Base-by-base conservation (phyloP, 331 rosid genomes). In the Erythrophleum ivorense region DNA sequence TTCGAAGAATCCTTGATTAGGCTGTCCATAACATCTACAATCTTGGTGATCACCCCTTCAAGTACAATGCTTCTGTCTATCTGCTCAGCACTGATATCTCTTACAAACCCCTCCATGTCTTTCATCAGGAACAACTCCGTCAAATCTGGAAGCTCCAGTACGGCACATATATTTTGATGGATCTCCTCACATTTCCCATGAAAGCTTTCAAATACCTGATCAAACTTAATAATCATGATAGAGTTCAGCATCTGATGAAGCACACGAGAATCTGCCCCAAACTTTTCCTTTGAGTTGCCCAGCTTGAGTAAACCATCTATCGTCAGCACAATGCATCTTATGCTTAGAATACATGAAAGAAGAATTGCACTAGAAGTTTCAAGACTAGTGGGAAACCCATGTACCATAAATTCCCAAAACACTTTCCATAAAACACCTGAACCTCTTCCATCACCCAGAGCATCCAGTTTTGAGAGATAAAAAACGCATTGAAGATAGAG, bases 21-120 rank as follows among this genome's bases (percentile, higher is more conserved):
- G 83, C 86, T 77, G 84, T 88, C 91, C 84, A 94, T 79, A 73
- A 84, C 83, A 81, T 91, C 95, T 55, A 88, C 80, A n/a, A 84
- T 85, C 84, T 89, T 91, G 78, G 88, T 87, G 84, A 92, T 85
- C 81, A 92, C 79, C 91, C 94, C 86, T 85, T 94, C 98, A n/a
- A 77, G 88, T 31, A 90, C 81, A 49, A 73, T 77, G 81, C 85
- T 81, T 80, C n/a, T 94, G 89, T 78, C 87, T 81, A 67, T 50
- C 86, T 72, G 89, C 92, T 48, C 84, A 75, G 79, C 85, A 86
- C 89, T 94, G 57, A 88, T 89, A 78, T 90, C 92, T 85, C 85
- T 85, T 80, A 94, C 58, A 88, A 91, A 90, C 76, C 84, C 88
- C 84, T 94, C 98, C 88, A 92, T 85, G 80, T 94, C 97, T 80